A percentile compares a stretch with the other conserved stretches of the same genome.
Evolutionary conservation across 140 eudicot genomes (phyloP).

Genomic region (Cichorium intybus): DNA sequence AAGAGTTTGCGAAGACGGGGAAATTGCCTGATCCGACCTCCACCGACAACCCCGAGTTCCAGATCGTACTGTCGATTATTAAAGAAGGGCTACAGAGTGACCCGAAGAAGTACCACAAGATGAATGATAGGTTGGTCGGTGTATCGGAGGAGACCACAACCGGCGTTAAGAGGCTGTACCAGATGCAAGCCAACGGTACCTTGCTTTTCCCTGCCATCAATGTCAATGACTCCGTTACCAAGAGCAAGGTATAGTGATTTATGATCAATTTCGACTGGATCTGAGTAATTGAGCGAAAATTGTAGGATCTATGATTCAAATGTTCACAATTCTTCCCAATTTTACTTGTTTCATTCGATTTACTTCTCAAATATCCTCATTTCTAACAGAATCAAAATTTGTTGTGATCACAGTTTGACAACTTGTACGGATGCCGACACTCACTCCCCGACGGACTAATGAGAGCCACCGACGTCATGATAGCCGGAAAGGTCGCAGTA

Average conservation of each 20-base stretch:
- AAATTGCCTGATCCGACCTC: slow-evolving; percentile 51
- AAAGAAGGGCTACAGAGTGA: slow-evolving; percentile 49
- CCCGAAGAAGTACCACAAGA: slow-evolving; percentile 59
- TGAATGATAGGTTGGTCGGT: slow-evolving; percentile 69
- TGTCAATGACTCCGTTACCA: slow-evolving; percentile 79
- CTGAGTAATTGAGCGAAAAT: slow-evolving; percentile 3
- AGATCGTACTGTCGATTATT: slow-evolving; percentile 52
- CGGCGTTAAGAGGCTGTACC: slow-evolving; percentile 72
- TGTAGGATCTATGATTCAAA: background rate
- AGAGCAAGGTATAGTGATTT: slow-evolving; percentile 56
- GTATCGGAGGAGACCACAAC: slow-evolving; percentile 76
- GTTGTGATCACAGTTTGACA: slow-evolving; percentile 52
- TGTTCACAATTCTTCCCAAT: background rate
- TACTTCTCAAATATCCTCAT: background rate
- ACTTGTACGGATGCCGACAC: slow-evolving; percentile 85
- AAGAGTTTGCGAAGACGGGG: slow-evolving; percentile 52
- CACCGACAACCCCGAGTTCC: slow-evolving; percentile 59
- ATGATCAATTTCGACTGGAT: background rate
- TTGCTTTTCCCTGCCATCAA: slow-evolving; percentile 72
- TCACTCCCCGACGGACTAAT: slow-evolving; percentile 76
- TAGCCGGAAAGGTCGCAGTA: slow-evolving; percentile 67
- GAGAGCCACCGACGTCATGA: slow-evolving; percentile 84
- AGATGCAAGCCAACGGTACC: slow-evolving; percentile 61
- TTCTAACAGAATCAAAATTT: background rate
- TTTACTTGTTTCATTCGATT: background rate